These are phyloP conservation scores for Saccharomyces paradoxus DNA, from an alignment of 805 yeast species.

Conservation along the genomic window DNA sequence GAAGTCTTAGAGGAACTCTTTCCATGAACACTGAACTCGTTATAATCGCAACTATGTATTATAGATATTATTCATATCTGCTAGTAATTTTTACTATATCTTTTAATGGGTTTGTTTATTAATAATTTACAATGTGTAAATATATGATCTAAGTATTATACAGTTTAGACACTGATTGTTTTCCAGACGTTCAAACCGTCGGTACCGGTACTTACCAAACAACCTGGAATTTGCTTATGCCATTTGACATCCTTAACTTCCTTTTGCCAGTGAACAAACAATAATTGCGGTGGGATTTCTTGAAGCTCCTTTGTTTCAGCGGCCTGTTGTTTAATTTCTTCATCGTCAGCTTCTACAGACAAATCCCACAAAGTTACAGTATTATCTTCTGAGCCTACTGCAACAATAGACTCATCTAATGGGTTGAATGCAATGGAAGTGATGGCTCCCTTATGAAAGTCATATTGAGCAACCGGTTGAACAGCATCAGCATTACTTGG, in stretches of 20 bases:
- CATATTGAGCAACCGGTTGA: constrained; percentile 87
- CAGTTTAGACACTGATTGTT: constrained; percentile 73
- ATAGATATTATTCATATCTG: neutral
- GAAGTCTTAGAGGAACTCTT: constrained; percentile 11
- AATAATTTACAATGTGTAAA: neutral
- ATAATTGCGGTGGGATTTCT: constrained; percentile 88
- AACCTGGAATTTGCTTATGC: constrained; percentile 96
- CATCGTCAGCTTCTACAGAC: constrained; percentile 98
- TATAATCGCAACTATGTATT: neutral
- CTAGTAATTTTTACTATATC: neutral
- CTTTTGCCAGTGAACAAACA: constrained; percentile 97
- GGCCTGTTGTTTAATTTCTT: constrained; percentile 82
- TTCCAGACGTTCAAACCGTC: constrained; percentile 95
- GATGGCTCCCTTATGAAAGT: constrained; percentile 88
- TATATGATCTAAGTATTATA: neutral
- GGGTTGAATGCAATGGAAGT: constrained; percentile 94
- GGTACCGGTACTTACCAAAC: constrained; percentile 87
- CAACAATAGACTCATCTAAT: constrained; percentile 87
- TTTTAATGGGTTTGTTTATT: neutral
- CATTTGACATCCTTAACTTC: constrained; percentile 97
- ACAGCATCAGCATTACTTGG: constrained; percentile 36
- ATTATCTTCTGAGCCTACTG: constrained; percentile 93
- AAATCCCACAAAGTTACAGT: constrained; percentile 97
- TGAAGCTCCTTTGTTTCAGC: constrained; percentile 70
- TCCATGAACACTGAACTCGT: neutral